Conservation (phyloP, 768 basidiomycete genomes). For the Podaxis carcinomalis region DNA sequence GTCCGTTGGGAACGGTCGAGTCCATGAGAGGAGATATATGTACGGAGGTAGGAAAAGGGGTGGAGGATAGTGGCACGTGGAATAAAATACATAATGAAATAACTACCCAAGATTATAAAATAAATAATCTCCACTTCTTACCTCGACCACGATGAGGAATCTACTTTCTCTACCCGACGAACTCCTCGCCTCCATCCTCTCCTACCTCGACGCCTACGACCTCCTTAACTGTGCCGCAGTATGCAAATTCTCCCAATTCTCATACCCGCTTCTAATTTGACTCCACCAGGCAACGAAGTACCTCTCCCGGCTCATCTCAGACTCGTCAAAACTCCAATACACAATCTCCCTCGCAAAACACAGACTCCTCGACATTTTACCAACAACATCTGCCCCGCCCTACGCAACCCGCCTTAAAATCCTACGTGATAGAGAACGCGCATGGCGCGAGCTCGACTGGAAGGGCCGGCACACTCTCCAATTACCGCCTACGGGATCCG, state of each 20-base stretch:
- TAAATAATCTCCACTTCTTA: neutral
- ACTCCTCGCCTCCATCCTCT: constrained; percentile 21
- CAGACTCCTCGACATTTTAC: constrained; percentile 36
- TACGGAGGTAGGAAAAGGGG: neutral
- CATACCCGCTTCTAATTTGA: neutral
- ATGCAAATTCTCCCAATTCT: neutral
- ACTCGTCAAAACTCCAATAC: constrained; percentile 45
- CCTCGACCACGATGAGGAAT: neutral
- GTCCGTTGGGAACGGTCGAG: constrained; percentile 20
- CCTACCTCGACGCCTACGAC: constrained; percentile 19
- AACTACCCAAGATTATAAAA: neutral
- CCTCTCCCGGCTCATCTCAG: constrained; percentile 30
- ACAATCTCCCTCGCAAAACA: constrained; percentile 45
- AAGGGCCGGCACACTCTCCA: constrained; percentile 31
- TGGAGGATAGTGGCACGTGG: neutral
- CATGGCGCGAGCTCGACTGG: constrained; percentile 44
- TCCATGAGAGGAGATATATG: neutral
- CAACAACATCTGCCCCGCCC: constrained; percentile 24
- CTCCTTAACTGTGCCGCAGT: constrained; percentile 17
- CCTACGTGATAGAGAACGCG: constrained; percentile 38
- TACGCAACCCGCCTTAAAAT: constrained; percentile 36
- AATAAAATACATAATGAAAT: neutral
- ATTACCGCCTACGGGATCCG: constrained; percentile 39
- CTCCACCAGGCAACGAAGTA: constrained; percentile 33
- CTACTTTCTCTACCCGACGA: constrained; percentile 19